Base-by-base conservation (phyloP, 768 basidiomycete species). In the Galerina sulciceps region DNA sequence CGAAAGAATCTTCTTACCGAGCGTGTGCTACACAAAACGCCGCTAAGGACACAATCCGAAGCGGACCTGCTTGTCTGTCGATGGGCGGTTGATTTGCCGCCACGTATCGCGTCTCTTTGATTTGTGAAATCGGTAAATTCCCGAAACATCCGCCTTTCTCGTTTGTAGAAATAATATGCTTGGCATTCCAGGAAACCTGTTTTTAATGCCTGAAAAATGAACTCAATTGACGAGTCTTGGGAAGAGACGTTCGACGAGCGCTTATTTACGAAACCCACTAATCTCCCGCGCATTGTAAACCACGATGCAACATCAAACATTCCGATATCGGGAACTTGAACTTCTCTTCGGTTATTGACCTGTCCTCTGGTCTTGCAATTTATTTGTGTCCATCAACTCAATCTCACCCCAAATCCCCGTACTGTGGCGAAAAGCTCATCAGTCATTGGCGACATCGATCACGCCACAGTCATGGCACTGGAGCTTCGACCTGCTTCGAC, bases 61-160 rank as follows among this genome's bases (percentile, higher is more conserved):
- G 35, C 41, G 57, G 44, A 40, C 37, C 11, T 47, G n/a, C 45
- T 58, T 58, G 50, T 26, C 57, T 58, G 44, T 53, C 57, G 18
- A 35, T 17, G 44, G 43, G 57, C 45, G 57, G n/a, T 43, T 31
- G 34, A 50, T 41, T 40, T 31, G 57, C 57, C 57, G 43, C 51
- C 51, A 47, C 56, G 35, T 26, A 10, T 1, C 37, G 23, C 34
- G 36, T 6, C 41, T 51, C 34, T 57, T 43, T 11, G 40, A 36
- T 37, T 37, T 36, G 13, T 26, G 6, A 15, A 10, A 43, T 57
- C 34, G n/a, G 13, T 51, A 23, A 56, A 40, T n/a, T n/a, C 22
- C 46, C 26, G 26, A 4, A 31, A 31, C 8, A 5, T 49, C 47
- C 55, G 55, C 15, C 1, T n/a, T 1, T 35, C 37, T 49, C 47